Evolutionary conservation across 2,329 filamentous ascomycete genomes (phyloP).

Genomic region (Phyllosticta citribraziliensis): DNA sequence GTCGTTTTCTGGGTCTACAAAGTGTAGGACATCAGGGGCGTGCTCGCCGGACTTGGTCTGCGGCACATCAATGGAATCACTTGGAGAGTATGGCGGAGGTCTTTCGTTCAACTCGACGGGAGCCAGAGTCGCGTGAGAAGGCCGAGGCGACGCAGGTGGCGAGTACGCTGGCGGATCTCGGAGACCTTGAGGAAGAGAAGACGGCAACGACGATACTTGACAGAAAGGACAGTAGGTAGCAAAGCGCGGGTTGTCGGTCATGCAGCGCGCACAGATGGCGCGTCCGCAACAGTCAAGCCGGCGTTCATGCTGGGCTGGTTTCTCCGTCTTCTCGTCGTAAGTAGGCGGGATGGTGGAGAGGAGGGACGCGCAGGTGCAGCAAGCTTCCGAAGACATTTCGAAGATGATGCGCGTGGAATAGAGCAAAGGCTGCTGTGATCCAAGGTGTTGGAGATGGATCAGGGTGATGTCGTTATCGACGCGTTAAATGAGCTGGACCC

Average conservation of each 20-base stretch:
- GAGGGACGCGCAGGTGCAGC: slow-evolving; percentile 60
- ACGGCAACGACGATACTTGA: slow-evolving; percentile 56
- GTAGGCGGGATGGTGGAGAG: slow-evolving; percentile 46
- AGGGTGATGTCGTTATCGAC: neutral
- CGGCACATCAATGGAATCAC: slow-evolving; percentile 18
- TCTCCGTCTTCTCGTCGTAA: slow-evolving; percentile 49
- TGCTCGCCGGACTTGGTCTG: slow-evolving; percentile 26
- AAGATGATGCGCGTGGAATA: neutral
- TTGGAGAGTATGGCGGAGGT: slow-evolving; percentile 35
- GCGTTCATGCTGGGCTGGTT: slow-evolving; percentile 50
- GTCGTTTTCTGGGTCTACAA: slow-evolving; percentile 61
- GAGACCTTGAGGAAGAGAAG: slow-evolving; percentile 53
- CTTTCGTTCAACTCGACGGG: slow-evolving; percentile 23
- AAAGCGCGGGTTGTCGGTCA: slow-evolving; percentile 60
- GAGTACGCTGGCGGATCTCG: slow-evolving; percentile 59
- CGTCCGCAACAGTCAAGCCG: slow-evolving; percentile 59
- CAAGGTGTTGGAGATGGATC: neutral
- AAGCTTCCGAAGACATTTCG: slow-evolving; percentile 37
- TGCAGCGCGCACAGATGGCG: slow-evolving; percentile 61
- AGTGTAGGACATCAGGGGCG: slow-evolving; percentile 62
- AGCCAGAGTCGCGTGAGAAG: slow-evolving; percentile 6
- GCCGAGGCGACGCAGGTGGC: slow-evolving; percentile 25
- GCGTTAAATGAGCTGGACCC: neutral
- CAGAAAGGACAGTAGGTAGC: slow-evolving; percentile 63
- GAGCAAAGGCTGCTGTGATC: no score